Evolutionary conservation across 805 yeast species (phyloP), one percentile per base, ranked within the genome.

Genomic region (Wickerhamiella slavikovae): DNA sequence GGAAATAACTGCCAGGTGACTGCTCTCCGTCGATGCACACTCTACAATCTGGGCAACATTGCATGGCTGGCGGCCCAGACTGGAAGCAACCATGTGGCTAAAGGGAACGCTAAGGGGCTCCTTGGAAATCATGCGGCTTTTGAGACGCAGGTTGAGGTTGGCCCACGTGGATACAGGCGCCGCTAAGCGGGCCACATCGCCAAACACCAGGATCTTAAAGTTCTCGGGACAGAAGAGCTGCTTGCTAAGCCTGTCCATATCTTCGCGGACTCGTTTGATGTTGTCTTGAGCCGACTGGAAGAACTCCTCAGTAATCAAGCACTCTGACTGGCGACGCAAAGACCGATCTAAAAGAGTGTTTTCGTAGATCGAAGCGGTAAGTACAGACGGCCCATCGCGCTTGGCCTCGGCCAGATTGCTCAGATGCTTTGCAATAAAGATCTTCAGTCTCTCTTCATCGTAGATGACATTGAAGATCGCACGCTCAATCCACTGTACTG

Each of bases 11-110:
- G 64, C 55, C 52, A 80, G 54, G 43, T 67, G 76, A 4, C 85
- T 64, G 0, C 93, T 73, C 38, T 80, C 93, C 0, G 91, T 71
- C 1, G 89, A 82, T 4, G 95, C 83, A 1, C 80, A 68, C 0
- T 77, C 62, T 1, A 75, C 62, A 24, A 85, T 55, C 35, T 53
- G 58, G 1, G 89, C 85, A 24, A 61, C 58, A 2, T 54, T 47
- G 2, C 63, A 47, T 26, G 78, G 68, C 0, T 44, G 34, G 14
- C 43, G 35, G 23, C 93, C 93, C 3, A 64, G 43, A 2, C 55
- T 53, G 2, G 89, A 68, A 23, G 64, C 55, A 25, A 65, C 64
- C 4, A 62, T 54, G 28, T 54, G 49, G 3, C 77, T 56, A 12
- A 68, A 59, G 11, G 54, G 41, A 24, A 47, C 29, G 18, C 43